Conservation (phyloP, 441 rosid species). For the Euphorbia schlechtendalii region DNA sequence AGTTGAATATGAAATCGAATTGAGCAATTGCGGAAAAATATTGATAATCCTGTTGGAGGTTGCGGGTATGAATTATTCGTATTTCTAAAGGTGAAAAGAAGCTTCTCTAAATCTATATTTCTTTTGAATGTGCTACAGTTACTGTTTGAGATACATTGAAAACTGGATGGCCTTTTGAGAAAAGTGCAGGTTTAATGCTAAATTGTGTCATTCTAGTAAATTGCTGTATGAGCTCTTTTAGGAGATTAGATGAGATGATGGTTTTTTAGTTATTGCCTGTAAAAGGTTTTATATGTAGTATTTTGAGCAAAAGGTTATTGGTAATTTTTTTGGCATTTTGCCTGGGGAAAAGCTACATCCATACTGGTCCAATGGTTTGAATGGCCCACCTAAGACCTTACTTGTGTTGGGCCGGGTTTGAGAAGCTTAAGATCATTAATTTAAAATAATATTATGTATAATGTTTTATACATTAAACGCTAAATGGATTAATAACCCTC, state of each 20-base stretch:
- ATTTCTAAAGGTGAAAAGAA: slow-evolving; percentile 15
- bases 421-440: too few relatives aligned
- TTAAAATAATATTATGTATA: too few relatives aligned
- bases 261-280: neutral
- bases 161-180: neutral
- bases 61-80: slow-evolving; percentile 11
- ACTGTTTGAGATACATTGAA: neutral
- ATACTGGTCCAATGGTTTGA: too few relatives aligned
- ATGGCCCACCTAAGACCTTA: too few relatives aligned
- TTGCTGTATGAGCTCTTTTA: neutral
- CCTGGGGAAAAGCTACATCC: too few relatives aligned
- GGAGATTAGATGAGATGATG: too few relatives aligned
- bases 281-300: neutral
- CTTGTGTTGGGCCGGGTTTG: too few relatives aligned
- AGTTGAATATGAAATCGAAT: slow-evolving; percentile 3
- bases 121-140: neutral
- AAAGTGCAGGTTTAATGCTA: slow-evolving; percentile 2
- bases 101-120: too few relatives aligned
- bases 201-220: slow-evolving; percentile 4
- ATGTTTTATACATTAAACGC: too few relatives aligned
- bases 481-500: too few relatives aligned
- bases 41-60: slow-evolving; percentile 11
- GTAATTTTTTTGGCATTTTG: too few relatives aligned
- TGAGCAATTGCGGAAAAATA: slow-evolving; percentile 1
- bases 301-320: too few relatives aligned